These are phyloP conservation scores for Cutaneotrichosporon sp. DNA, from an alignment of 1,284 basidiomycete species.

Conservation along the genomic window DNA sequence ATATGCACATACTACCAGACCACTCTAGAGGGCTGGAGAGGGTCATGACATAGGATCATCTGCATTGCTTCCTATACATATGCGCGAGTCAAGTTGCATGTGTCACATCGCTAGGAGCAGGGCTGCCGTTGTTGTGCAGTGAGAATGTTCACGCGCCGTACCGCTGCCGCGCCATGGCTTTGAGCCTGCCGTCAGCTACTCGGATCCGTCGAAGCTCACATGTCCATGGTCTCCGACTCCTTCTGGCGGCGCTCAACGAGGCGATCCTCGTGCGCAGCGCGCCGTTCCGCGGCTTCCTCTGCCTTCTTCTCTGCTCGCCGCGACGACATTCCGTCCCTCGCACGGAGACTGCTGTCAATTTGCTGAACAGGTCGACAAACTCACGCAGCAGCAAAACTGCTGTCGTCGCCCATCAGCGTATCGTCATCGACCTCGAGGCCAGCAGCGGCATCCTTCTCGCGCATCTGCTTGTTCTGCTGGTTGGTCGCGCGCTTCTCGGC, in stretches of 20 bases:
- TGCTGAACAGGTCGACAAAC: constrained; percentile 13
- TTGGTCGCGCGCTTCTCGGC: constrained; percentile 50
- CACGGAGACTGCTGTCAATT: constrained; percentile 33
- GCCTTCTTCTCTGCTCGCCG: constrained; percentile 42
- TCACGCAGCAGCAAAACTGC: constrained; percentile 50
- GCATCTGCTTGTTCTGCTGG: constrained; percentile 44
- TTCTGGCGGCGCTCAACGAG: constrained; percentile 44
- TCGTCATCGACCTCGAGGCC: constrained; percentile 50
- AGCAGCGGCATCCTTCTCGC: constrained; percentile 46
- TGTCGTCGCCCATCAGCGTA: constrained; percentile 47
- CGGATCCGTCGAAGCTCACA: constrained; percentile 35
- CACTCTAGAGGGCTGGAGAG: constrained; percentile 3
- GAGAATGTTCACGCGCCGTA: constrained; percentile 28
- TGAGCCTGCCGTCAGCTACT: constrained; percentile 34
- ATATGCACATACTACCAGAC: constrained; percentile 30
- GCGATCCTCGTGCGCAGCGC: constrained; percentile 44
- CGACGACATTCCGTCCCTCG: constrained; percentile 40
- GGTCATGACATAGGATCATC: neutral
- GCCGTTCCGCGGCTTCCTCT: constrained; percentile 32
- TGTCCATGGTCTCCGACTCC: constrained; percentile 52
- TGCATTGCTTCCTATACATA: neutral
- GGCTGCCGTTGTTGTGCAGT: neutral
- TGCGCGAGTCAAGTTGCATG: neutral
- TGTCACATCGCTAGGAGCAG: neutral
- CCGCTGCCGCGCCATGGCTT: constrained; percentile 43